Conservation (phyloP, 2,329 filamentous ascomycete genomes). For the Trichoderma polysporum region DNA sequence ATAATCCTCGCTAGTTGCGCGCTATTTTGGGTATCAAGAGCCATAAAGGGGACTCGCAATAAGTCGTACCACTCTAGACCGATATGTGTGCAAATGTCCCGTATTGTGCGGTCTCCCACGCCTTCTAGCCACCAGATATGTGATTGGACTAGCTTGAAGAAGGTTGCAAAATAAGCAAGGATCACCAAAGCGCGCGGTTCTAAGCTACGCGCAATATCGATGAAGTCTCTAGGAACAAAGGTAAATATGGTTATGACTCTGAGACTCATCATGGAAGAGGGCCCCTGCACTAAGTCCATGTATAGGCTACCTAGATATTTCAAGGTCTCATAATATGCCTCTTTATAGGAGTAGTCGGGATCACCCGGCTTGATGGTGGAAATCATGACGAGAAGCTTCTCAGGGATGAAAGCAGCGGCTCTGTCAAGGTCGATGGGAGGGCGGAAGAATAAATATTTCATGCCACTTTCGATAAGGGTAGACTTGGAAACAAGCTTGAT, state of each 20-base stretch:
- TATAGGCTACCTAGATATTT: constrained; percentile 54
- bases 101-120: constrained; percentile 47
- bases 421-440: constrained; percentile 49
- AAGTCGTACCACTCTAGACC: constrained; percentile 42
- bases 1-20: constrained; percentile 43
- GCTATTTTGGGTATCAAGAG: constrained; percentile 35
- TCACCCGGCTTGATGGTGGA: constrained; percentile 45
- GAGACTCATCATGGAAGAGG: constrained; percentile 46
- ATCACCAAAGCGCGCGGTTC: constrained; percentile 51
- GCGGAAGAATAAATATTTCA: constrained; percentile 49
- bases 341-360: constrained; percentile 39
- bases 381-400: constrained; percentile 50
- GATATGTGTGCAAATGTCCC: constrained; percentile 43
- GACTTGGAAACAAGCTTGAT: constrained; percentile 37
- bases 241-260: constrained; percentile 56
- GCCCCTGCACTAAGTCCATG: constrained; percentile 45
- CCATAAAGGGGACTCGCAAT: constrained; percentile 43
- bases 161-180: constrained; percentile 52
- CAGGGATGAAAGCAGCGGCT: constrained; percentile 44
- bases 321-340: constrained; percentile 47
- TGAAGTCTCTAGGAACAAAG: constrained; percentile 46
- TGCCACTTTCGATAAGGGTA: constrained; percentile 40
- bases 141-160: constrained; percentile 43
- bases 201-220: constrained; percentile 43
- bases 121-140: constrained; percentile 52